Conservation (phyloP, 108 stramenopile genomes). For the Skeletonema menzelii region DNA sequence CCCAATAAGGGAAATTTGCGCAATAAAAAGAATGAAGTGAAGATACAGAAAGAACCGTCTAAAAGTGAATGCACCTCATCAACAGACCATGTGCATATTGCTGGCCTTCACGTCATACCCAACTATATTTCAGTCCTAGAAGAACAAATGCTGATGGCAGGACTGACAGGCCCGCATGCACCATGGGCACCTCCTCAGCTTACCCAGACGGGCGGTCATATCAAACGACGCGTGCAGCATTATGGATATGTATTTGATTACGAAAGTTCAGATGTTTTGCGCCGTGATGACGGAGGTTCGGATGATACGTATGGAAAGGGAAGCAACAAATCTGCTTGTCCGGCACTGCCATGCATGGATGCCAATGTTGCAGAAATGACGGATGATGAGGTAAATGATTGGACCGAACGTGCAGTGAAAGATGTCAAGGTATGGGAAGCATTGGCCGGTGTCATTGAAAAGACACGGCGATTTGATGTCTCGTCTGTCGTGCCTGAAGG, state of each 20-base stretch:
- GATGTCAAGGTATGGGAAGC: constrained; percentile 75
- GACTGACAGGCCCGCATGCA: constrained; percentile 77
- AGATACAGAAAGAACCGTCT: constrained; percentile 49
- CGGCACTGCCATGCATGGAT: constrained; percentile 23
- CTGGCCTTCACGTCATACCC: constrained; percentile 63
- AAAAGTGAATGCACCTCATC: constrained; percentile 83
- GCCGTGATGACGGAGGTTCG: constrained; percentile 42
- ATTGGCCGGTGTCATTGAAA: constrained; percentile 69
- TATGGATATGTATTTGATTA: constrained; percentile 95
- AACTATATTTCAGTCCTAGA: constrained; percentile 63
- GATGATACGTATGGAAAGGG: constrained; percentile 9
- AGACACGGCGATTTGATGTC: constrained; percentile 55
- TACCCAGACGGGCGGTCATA: constrained; percentile 61
- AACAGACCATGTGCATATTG: constrained; percentile 62
- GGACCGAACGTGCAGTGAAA: constrained; percentile 23
- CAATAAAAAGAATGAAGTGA: constrained; percentile 20
- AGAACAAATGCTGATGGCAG: constrained; percentile 74
- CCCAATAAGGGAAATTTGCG: constrained; percentile 25
- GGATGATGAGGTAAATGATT: constrained; percentile 48
- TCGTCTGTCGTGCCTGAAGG: neutral
- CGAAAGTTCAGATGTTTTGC: constrained; percentile 79
- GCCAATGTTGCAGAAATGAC: constrained; percentile 15
- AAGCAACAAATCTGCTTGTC: constrained; percentile 19
- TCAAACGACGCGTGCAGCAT: constrained; percentile 83
- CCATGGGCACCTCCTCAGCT: constrained; percentile 84